Evolutionary conservation across 1,284 basidiomycete genomes (phyloP).

Genomic region (Austroboletus novae-zelandiae): DNA sequence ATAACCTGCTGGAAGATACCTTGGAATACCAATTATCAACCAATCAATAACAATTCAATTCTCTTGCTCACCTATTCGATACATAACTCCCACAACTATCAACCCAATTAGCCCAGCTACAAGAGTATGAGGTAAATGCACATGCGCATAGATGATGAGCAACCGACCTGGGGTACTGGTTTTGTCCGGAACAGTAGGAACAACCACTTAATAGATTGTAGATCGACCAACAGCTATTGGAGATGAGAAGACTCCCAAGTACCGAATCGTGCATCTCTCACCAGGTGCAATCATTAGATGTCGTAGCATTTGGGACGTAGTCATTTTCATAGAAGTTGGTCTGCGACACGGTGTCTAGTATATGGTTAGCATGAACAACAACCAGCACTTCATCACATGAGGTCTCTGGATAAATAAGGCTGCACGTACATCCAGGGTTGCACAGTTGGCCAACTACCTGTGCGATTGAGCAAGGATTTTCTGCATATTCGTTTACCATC

Average conservation of each 20-base stretch:
- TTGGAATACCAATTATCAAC: slow-evolving; percentile 2
- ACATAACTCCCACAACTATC: slow-evolving; percentile 11
- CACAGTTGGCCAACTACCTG: slow-evolving; percentile 23
- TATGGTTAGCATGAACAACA: neutral
- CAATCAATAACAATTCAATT: neutral
- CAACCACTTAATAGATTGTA: slow-evolving; percentile 32
- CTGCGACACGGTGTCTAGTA: slow-evolving; percentile 15
- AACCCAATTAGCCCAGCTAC: slow-evolving; percentile 23
- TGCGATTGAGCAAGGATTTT: slow-evolving; percentile 16
- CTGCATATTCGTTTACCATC: slow-evolving; percentile 11
- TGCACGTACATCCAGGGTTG: neutral
- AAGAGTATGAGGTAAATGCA: slow-evolving; percentile 3
- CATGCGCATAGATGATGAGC: neutral
- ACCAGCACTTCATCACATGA: neutral
- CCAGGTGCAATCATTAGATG: slow-evolving; percentile 24
- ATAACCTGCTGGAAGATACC: slow-evolving; percentile 22
- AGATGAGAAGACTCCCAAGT: neutral
- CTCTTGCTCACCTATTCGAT: slow-evolving; percentile 21
- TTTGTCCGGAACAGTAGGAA: slow-evolving; percentile 13
- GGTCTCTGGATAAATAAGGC: neutral
- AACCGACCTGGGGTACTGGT: slow-evolving; percentile 15
- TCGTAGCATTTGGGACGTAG: slow-evolving; percentile 17
- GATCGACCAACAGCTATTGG: slow-evolving; percentile 25
- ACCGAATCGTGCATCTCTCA: slow-evolving; percentile 1
- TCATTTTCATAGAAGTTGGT: slow-evolving; percentile 16